Conservation (phyloP, 1,139 yeast genomes). For the Sugiyamaella japonica region DNA sequence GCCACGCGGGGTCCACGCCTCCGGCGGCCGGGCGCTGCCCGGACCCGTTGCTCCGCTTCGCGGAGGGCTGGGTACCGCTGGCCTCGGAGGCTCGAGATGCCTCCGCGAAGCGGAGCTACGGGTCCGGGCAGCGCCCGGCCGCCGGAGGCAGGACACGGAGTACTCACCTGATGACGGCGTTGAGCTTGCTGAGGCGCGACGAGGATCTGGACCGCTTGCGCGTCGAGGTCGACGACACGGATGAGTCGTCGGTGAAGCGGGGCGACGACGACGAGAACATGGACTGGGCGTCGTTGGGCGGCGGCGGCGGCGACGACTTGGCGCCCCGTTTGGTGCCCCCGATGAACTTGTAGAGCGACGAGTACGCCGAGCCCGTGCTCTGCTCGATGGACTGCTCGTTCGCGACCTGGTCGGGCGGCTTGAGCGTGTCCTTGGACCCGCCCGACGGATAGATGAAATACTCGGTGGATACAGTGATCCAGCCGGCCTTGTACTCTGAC, state of each 20-base stretch:
- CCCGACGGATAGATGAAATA: conserved; percentile 52
- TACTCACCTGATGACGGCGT: conserved; percentile 40
- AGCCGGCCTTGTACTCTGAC: conserved; percentile 67
- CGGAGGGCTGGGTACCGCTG: neutral
- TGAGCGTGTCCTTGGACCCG: conserved; percentile 33
- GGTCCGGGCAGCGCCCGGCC: too few species aligned
- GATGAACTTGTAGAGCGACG: conserved; percentile 59
- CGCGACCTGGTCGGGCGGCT: conserved; percentile 35
- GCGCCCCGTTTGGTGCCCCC: conserved; percentile 36
- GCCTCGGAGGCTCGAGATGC: neutral
- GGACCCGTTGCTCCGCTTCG: neutral
- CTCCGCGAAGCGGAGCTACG: neutral
- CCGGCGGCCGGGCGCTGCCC: neutral
- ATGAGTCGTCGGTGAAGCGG: conserved; percentile 14
- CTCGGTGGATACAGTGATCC: conserved; percentile 82
- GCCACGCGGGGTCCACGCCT: conserved; percentile 33
- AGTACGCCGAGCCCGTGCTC: conserved; percentile 55
- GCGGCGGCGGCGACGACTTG: neutral
- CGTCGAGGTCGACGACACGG: neutral
- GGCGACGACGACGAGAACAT: conserved; percentile 21
- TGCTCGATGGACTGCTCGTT: conserved; percentile 40
- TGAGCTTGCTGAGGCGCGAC: conserved; percentile 37
- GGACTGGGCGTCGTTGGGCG: conserved; percentile 23
- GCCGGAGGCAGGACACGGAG: too few species aligned
- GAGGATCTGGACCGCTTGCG: conserved; percentile 18